Base-by-base conservation (phyloP, 129 eudicot species). In the Flaveria trinervia region DNA sequence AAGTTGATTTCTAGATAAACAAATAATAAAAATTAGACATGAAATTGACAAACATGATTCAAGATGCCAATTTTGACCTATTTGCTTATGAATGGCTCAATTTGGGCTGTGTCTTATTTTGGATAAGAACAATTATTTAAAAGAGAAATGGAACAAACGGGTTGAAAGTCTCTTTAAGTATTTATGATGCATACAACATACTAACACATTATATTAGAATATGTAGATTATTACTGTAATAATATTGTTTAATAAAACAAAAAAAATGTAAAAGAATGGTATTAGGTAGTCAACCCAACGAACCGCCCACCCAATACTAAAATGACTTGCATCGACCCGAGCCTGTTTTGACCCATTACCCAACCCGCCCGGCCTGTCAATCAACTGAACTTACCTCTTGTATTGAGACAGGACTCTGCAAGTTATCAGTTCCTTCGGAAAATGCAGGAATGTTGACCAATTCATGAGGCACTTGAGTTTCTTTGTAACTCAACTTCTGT, bases 1-100 rank as follows among this genome's bases (percentile, higher is more conserved):
- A 72, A 46, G 52, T 69, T 36, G 84, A 77, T 75, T 85, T 91
- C 98, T 90, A 80, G 67, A 85, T 73, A 7, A 26, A 60, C 17
- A 36, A 73, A 2, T 9, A 26, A 8, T 16, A 10, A 60, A 59
- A 65, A 59, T 78, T 60, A 81, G 77, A 79, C 33, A 72, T 71
- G 16, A 62, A 41, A 51, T 20, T 16, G 25, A 51, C 44, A 12
- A 12, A 72, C 14, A 48, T 44, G 25, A 36, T 26, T 39, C 12
- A 36, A 36, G 7, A 11, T 59, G 65, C 4, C 8, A 59, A 22
- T 9, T 59, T 25, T 22, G 65, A 59, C 65, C n/a, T 25, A 12
- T 59, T 59, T 59, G 11, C 36, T 22, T 25, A 11, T 45, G 17
- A 20, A 36, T 25, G 60, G 7, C 10, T 70, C 9, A n/a, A 59